Conservation (phyloP, 1,139 yeast genomes). For the Candida tetrigidarum region DNA sequence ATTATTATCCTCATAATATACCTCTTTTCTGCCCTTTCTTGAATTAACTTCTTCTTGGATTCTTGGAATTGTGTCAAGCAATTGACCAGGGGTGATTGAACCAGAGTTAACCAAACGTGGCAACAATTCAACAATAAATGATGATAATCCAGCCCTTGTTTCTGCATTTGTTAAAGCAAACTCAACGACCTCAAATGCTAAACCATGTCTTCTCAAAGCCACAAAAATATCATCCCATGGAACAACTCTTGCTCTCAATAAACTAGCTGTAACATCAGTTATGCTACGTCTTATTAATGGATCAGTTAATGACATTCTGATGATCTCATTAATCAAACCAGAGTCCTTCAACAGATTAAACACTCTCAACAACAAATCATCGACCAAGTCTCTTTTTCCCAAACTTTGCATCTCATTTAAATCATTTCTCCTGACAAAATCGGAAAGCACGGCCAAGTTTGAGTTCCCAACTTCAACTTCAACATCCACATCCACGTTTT, state of each 20-base stretch:
- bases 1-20: not conserved
- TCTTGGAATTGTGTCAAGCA: constrained; percentile 10
- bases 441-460: not conserved
- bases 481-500: not conserved
- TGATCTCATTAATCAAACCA: constrained; percentile 33
- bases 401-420: constrained; percentile 4
- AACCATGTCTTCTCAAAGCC: constrained; percentile 36
- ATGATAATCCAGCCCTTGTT: constrained; percentile 33
- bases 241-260: constrained; percentile 34
- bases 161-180: constrained; percentile 32
- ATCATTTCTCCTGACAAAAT: not conserved
- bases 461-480: not conserved
- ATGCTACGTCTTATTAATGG: constrained; percentile 31
- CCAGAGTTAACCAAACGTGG: constrained; percentile 26
- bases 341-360: constrained; percentile 33
- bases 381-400: constrained; percentile 21
- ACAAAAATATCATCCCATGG: constrained; percentile 38
- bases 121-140: constrained; percentile 30
- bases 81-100: constrained; percentile 9
- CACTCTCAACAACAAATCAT: constrained; percentile 26
- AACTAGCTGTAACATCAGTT: constrained; percentile 28
- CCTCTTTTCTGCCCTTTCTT: not conserved
- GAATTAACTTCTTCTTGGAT: constrained; percentile 4
- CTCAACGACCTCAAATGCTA: constrained; percentile 32
- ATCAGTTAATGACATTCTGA: constrained; percentile 34